These are phyloP conservation scores for Ramularia endophylla DNA, from an alignment of 2,329 filamentous ascomycete species.

Conservation along the genomic window DNA sequence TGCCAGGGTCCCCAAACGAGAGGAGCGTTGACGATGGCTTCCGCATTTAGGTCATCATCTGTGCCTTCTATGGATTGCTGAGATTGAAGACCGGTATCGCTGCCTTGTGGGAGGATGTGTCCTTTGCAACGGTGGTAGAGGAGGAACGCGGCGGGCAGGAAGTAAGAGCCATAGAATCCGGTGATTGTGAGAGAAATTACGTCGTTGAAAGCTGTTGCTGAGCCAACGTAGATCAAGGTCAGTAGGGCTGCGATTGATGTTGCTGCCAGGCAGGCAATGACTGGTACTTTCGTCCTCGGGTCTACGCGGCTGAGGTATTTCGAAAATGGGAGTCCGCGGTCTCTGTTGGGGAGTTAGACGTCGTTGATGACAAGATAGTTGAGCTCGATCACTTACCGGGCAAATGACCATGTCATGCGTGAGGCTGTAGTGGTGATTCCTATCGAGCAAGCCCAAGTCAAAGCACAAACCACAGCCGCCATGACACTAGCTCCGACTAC, in stretches of 20 bases:
- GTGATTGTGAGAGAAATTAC: constrained; percentile 41
- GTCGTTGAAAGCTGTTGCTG: constrained; percentile 39
- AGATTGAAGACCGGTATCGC: constrained; percentile 10
- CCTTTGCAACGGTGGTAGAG: constrained; percentile 38
- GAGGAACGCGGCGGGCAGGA: constrained; percentile 35
- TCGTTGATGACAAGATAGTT: too few relatives aligned
- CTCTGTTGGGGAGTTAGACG: constrained; percentile 10
- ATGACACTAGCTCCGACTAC: constrained; percentile 42
- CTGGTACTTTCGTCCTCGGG: constrained; percentile 24
- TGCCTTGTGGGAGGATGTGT: constrained; percentile 35
- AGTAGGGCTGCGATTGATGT: constrained; percentile 47
- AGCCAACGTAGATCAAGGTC: constrained; percentile 40
- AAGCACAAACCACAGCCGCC: constrained; percentile 37
- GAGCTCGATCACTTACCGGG: constrained; percentile 27
- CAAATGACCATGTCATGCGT: constrained; percentile 37
- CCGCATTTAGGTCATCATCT: constrained; percentile 4
- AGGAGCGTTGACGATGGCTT: constrained; percentile 20
- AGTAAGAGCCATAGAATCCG: constrained; percentile 41
- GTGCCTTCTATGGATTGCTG: background rate
- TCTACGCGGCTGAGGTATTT: constrained; percentile 32
- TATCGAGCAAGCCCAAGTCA: constrained; percentile 31
- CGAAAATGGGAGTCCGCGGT: constrained; percentile 36
- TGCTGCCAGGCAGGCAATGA: constrained; percentile 36
- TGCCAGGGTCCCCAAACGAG: constrained; percentile 53
- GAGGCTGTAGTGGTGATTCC: constrained; percentile 37